Percentiles rank a stretch among this genome's conserved stretches.
These are phyloP conservation scores for Aspergillus texensis DNA, from an alignment of 2,329 filamentous ascomycete genomes.

Conservation along the genomic window DNA sequence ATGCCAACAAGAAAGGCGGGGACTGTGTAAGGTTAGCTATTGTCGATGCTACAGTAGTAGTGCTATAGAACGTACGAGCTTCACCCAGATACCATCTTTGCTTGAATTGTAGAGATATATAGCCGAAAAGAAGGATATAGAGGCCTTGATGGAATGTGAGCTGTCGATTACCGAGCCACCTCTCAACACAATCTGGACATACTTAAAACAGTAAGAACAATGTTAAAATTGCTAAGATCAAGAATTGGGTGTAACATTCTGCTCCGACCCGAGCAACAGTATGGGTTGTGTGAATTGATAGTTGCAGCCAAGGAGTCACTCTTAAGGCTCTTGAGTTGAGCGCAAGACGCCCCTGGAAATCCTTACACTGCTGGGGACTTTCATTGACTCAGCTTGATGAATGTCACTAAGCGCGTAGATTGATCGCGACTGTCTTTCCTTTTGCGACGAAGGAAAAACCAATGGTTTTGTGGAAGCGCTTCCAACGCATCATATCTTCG, in stretches of 20 bases:
- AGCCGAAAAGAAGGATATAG: conserved; percentile 37
- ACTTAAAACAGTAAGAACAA: conserved; percentile 38
- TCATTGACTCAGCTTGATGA: not conserved
- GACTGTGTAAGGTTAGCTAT: conserved; percentile 41
- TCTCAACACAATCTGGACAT: conserved; percentile 8
- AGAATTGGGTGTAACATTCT: conserved; percentile 40
- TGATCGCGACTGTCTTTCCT: not conserved
- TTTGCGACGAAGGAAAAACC: not conserved
- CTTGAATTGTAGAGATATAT: conserved; percentile 41
- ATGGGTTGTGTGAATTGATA: not conserved
- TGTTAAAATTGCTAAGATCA: conserved; percentile 38
- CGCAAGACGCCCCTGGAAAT: not conserved
- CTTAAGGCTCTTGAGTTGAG: not conserved
- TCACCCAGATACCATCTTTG: conserved; percentile 45
- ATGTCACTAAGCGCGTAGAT: not conserved
- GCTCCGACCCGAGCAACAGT: not conserved
- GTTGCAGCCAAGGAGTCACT: not conserved
- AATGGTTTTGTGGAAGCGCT: not conserved
- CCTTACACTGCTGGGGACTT: too few species aligned
- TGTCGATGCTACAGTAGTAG: not conserved
- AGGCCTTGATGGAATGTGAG: conserved; percentile 28
- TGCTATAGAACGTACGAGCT: conserved; percentile 33
- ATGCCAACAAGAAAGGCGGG: conserved; percentile 59
- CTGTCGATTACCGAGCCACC: not conserved
- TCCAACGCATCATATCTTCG: not conserved